Percentiles rank a stretch among this genome's conserved stretches.
Conservation (phyloP, 192 early-diverging fungal genomes). For the Podila minutissima region DNA sequence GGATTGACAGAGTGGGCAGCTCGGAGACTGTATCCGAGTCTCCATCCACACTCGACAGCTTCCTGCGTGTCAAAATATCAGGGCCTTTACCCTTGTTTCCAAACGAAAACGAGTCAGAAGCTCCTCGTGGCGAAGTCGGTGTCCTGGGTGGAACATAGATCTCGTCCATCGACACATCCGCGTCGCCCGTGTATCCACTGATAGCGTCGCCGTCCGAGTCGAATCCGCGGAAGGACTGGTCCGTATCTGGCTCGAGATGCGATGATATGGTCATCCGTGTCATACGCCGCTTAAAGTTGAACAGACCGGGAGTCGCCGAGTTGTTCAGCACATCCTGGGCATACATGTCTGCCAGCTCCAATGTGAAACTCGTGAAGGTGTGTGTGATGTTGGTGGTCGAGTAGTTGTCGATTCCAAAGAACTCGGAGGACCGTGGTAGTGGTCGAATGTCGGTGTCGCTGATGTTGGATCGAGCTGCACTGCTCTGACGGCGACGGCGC, state of each 20-base stretch:
- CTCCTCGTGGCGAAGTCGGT: not conserved
- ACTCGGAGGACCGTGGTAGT: slow-evolving; percentile 19
- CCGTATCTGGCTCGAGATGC: not conserved
- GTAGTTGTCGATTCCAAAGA: slow-evolving; percentile 21
- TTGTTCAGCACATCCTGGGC: slow-evolving; percentile 35
- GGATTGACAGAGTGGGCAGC: slow-evolving; percentile 21
- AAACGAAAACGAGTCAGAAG: not conserved
- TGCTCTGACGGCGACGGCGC: slow-evolving; percentile 39
- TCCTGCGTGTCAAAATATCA: slow-evolving; percentile 8
- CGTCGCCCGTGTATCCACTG: slow-evolving; percentile 47
- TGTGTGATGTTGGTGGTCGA: slow-evolving; percentile 36
- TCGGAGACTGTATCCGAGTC: slow-evolving; percentile 43
- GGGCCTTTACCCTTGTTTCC: not conserved
- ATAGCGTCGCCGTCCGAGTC: slow-evolving; percentile 50
- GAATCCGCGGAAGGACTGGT: slow-evolving; percentile 33
- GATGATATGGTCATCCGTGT: slow-evolving; percentile 5
- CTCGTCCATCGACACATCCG: slow-evolving; percentile 49
- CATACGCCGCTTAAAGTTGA: slow-evolving; percentile 30
- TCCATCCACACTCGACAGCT: slow-evolving; percentile 34
- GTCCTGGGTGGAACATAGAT: slow-evolving; percentile 35
- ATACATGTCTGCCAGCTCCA: slow-evolving; percentile 30
- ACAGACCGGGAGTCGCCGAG: slow-evolving; percentile 37
- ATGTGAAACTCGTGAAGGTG: slow-evolving; percentile 41
- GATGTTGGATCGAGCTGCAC: slow-evolving; percentile 17
- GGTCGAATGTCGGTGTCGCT: slow-evolving; percentile 3